Evolutionary conservation across 75 land plant species (phyloP).

Genomic region (Selaginella tamariscina): DNA sequence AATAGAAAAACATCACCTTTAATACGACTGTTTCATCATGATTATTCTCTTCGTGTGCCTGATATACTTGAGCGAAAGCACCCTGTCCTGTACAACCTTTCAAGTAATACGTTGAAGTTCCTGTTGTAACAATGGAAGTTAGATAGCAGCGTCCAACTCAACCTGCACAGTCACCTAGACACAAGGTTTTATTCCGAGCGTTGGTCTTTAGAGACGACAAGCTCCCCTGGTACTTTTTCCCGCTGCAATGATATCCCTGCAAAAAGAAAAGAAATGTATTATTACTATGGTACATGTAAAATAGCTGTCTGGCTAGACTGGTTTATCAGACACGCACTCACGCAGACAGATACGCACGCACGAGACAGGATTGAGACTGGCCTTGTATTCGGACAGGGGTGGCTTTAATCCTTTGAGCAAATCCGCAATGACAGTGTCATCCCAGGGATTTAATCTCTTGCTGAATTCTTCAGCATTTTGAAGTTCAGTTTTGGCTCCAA

Average conservation of each 20-base stretch:
- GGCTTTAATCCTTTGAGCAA: constrained; percentile 35
- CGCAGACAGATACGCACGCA: background rate
- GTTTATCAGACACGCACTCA: background rate
- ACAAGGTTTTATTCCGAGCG: constrained; percentile 57
- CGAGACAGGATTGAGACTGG: constrained; percentile 9
- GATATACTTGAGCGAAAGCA: constrained; percentile 85
- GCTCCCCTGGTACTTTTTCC: constrained; percentile 41
- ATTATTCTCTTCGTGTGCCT: constrained; percentile 45
- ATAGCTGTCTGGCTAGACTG: background rate
- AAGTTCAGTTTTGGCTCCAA: background rate
- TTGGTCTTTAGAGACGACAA: constrained; percentile 40
- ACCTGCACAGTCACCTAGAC: constrained; percentile 40
- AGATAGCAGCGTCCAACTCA: background rate
- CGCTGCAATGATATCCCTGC: constrained; percentile 52
- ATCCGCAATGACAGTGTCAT: constrained; percentile 17
- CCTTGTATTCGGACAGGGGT: constrained; percentile 40
- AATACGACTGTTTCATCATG: constrained; percentile 60
- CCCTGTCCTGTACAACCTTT: constrained; percentile 93
- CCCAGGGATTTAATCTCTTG: constrained; percentile 31
- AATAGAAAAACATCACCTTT: constrained; percentile 34
- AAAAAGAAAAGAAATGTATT: background rate
- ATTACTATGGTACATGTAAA: background rate
- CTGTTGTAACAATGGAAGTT: constrained; percentile 20
- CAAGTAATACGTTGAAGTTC: constrained; percentile 61
- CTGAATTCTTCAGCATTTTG: background rate